phyloP scores from a whole-genome alignment of 352 stramenopile species.

The Plasmopara muralis region DNA sequence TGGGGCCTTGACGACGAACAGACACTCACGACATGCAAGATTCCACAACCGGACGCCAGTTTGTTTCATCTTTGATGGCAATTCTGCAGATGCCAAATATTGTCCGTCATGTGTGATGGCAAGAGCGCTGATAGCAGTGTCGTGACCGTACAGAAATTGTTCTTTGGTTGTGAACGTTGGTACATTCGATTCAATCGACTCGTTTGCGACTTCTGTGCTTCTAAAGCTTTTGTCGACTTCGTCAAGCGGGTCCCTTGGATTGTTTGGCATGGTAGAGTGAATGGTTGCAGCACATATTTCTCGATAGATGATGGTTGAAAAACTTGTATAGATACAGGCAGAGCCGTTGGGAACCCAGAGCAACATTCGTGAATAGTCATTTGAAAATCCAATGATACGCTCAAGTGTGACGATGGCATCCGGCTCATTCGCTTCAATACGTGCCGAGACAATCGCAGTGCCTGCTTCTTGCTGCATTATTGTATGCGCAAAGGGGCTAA shows the following conservation, averaged over 20 bases:
- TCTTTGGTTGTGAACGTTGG: slow-evolving; percentile 14
- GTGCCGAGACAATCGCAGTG: slow-evolving; percentile 15
- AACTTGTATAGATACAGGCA: slow-evolving; percentile 52
- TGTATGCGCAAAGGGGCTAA: slow-evolving; percentile 3
- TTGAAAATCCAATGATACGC: slow-evolving; percentile 59
- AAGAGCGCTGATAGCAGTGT: slow-evolving; percentile 26
- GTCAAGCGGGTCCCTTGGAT: neutral
- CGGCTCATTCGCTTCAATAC: slow-evolving; percentile 47
- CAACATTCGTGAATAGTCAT: slow-evolving; percentile 33
- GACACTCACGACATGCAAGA: slow-evolving; percentile 32
- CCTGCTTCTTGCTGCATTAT: slow-evolving; percentile 8
- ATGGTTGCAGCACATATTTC: slow-evolving; percentile 14
- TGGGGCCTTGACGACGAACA: slow-evolving; percentile 43
- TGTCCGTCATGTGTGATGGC: slow-evolving; percentile 35
- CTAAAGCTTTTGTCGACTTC: neutral
- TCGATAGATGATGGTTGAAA: slow-evolving; percentile 57
- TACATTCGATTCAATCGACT: slow-evolving; percentile 6
- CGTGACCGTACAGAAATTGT: slow-evolving; percentile 41
- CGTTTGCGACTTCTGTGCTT: slow-evolving; percentile 4
- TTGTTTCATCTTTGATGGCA: slow-evolving; percentile 21
- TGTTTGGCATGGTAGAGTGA: too few relatives aligned
- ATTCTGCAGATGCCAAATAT: slow-evolving; percentile 42
- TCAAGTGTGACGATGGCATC: slow-evolving; percentile 56
- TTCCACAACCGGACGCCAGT: slow-evolving; percentile 52
- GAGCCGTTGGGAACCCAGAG: slow-evolving; percentile 42